Evolutionary conservation across 2,329 filamentous ascomycete genomes (phyloP).

Genomic region (Trichoderma semiorbis): DNA sequence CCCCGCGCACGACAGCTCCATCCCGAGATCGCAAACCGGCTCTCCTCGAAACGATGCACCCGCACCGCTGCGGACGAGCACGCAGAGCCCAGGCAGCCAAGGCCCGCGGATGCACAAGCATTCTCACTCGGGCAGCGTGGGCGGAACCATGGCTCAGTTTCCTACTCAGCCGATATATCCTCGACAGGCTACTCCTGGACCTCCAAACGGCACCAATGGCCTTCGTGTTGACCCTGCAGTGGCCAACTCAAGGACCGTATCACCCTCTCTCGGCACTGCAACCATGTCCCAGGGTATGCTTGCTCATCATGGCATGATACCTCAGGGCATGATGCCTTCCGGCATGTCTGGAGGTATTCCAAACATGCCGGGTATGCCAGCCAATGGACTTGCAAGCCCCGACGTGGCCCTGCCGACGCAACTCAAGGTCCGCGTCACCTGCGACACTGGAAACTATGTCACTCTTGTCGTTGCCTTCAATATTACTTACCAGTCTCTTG

Average conservation of each 20-base stretch:
- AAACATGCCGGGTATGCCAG: background rate
- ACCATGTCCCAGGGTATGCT: conserved; percentile 21
- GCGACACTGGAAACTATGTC: conserved; percentile 79
- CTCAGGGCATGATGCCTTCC: conserved; percentile 2
- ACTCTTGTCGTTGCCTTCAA: conserved; percentile 96
- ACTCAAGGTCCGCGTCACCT: conserved; percentile 93
- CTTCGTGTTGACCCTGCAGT: conserved; percentile 39
- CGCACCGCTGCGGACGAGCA: conserved; percentile 64
- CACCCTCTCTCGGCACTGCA: conserved; percentile 43
- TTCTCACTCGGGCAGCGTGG: conserved; percentile 46
- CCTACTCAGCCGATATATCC: conserved; percentile 52
- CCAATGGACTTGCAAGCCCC: conserved; percentile 39
- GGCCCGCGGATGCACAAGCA: conserved; percentile 55
- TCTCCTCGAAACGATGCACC: conserved; percentile 71
- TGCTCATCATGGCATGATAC: conserved; percentile 8
- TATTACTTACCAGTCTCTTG: conserved; percentile 88
- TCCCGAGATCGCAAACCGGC: conserved; percentile 76
- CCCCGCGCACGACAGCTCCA: conserved; percentile 56
- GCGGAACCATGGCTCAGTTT: conserved; percentile 53
- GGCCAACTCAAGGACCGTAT: conserved; percentile 43
- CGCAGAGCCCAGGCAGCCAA: conserved; percentile 67
- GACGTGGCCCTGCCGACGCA: conserved; percentile 64
- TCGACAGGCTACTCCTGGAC: conserved; percentile 44
- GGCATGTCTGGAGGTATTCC: conserved; percentile 15
- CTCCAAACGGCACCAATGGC: conserved; percentile 28